Conservation (phyloP, 139 green algal species). For the Chlorella vulgaris region DNA sequence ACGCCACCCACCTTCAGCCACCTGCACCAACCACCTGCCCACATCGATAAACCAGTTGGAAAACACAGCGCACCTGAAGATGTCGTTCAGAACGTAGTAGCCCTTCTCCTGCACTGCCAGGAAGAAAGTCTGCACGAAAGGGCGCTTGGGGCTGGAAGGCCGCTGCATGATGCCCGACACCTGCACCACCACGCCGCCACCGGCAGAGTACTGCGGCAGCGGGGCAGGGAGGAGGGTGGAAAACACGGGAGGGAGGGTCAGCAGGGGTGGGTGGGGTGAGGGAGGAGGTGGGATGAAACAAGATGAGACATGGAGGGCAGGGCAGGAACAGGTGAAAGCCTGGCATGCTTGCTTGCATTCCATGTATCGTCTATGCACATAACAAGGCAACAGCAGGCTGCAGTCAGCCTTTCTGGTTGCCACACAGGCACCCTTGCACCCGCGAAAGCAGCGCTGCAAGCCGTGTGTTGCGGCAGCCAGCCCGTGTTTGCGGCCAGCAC, state of each 20-base stretch:
- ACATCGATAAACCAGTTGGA: too few relatives aligned
- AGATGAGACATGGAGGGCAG: neutral
- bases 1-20: too few relatives aligned
- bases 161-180: conserved; percentile 53
- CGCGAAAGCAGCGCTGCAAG: too few relatives aligned
- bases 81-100: conserved; percentile 92
- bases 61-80: neutral
- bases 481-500: neutral
- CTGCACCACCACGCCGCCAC: conserved; percentile 79
- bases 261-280: neutral
- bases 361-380: too few relatives aligned
- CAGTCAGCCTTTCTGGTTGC: too few relatives aligned
- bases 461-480: too few relatives aligned
- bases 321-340: neutral
- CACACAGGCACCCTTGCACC: too few relatives aligned
- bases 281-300: neutral
- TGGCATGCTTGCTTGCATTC: too few relatives aligned
- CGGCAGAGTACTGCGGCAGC: conserved; percentile 51
- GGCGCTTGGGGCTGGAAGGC: conserved; percentile 51
- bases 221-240: neutral
- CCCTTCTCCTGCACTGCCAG: conserved; percentile 87
- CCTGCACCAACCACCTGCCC: too few relatives aligned
- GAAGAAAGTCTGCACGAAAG: conserved; percentile 93
- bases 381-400: too few relatives aligned
- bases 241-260: neutral